Base-by-base conservation (phyloP, 2,329 filamentous ascomycete genomes). In the Fusarium sp. region DNA sequence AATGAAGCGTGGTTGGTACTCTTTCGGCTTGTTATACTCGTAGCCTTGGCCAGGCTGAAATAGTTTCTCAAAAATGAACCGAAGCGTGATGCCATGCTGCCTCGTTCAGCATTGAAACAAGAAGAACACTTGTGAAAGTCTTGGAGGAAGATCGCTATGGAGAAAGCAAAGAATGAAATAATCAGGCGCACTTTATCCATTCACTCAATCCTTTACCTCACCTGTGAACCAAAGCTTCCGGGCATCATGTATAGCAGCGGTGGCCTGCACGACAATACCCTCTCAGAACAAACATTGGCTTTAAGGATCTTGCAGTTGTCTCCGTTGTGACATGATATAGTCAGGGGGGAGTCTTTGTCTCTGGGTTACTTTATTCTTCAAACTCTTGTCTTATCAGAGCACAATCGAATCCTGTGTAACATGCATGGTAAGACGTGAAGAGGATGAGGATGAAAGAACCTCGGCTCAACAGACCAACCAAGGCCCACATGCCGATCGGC, bases 381-480 rank as follows among this genome's bases (percentile, higher is more conserved):
- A 36, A 19, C 35, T 19, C 35, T 25, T 15, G 15, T 9, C 9
- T 17, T 11, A 17, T 36, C 33, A 4, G 19, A 44, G 15, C 51
- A 29, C 17, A 36, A 42, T 33, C 48, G 35, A 3, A 11, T 25
- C 27, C 21, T 13, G 31, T 15, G 19, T 27, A 37, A 29, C n/a
- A 25, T 5, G 19, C n/a, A 25, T 5, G 19, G 13, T n/a, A 25
- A 23, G 19, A 39, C 42, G 29, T 44, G 37, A 33, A 38, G 49
- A 37, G 9, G 23, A 21, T 25, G 23, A 19, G 23, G 23, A 25
- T 25, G 23, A 43, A 38, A 37, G 39, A 49, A 57, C 65, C 65
- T 67, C 65, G 65, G 65, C 37, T 66, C 41, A 52, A 64, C 25
- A 37, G 36, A 35, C 38, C 17, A 25, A 35, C 14, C n/a, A 48